Conservation (phyloP, 768 basidiomycete species). For the Podaxis sp. region DNA sequence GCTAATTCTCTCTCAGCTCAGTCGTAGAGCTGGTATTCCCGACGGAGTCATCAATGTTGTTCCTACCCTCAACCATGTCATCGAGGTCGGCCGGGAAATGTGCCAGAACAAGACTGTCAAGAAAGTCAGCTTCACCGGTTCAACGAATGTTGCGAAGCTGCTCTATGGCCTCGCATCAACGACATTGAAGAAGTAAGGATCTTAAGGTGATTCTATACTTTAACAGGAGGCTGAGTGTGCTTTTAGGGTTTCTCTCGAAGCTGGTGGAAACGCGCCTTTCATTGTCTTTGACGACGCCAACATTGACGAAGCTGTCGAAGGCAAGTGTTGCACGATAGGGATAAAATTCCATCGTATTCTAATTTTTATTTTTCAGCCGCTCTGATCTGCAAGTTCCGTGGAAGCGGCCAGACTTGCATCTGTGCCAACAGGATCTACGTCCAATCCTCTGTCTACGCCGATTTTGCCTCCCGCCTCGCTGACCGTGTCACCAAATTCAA, state of each 20-base stretch:
- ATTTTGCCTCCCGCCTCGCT: conserved; percentile 85
- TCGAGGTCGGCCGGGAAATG: conserved; percentile 91
- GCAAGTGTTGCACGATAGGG: conserved; percentile 33
- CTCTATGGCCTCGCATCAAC: conserved; percentile 71
- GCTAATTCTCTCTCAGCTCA: conserved; percentile 48
- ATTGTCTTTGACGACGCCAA: conserved; percentile 98
- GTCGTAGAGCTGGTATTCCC: conserved; percentile 87
- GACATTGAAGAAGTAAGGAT: conserved; percentile 77
- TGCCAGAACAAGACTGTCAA: conserved; percentile 84
- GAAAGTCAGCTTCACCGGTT: conserved; percentile 93
- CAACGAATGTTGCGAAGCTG: conserved; percentile 76
- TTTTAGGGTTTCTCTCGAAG: conserved; percentile 70
- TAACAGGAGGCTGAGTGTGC: conserved; percentile 3
- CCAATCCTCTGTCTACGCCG: conserved; percentile 87
- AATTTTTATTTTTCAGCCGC: conserved; percentile 46
- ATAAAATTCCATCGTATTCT: background rate
- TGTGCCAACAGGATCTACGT: conserved; percentile 93
- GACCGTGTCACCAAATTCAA: conserved; percentile 84
- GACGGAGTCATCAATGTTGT: conserved; percentile 95
- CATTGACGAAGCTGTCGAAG: conserved; percentile 87
- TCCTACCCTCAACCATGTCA: conserved; percentile 81
- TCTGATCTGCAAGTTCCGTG: conserved; percentile 77
- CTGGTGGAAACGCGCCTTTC: conserved; percentile 94
- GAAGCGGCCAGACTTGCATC: conserved; percentile 81
- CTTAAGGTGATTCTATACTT: background rate